Conservation (phyloP, 108 stramenopile genomes). For the Parietichytrium sp. region DNA sequence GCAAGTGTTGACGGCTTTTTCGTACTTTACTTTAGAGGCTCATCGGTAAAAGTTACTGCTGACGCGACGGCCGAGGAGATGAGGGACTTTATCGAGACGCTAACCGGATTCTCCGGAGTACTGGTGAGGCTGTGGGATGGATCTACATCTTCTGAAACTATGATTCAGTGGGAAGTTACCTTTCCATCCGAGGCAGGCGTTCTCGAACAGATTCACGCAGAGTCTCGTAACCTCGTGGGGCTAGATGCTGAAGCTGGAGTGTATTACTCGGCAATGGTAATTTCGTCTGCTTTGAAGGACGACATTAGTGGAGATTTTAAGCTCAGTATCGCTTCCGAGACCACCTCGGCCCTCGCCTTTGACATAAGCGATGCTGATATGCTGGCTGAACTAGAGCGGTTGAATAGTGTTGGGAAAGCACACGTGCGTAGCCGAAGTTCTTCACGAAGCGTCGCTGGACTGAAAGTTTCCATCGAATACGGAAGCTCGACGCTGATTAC, state of each 20-base stretch:
- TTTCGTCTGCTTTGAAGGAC: conserved; percentile 30
- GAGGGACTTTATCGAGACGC: background rate
- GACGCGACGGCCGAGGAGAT: conserved; percentile 19
- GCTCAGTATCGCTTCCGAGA: conserved; percentile 43
- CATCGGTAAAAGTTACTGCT: background rate
- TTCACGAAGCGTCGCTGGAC: background rate
- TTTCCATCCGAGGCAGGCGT: conserved; percentile 43
- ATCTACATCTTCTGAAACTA: background rate
- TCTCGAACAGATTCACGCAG: conserved; percentile 38
- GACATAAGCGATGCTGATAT: conserved; percentile 36
- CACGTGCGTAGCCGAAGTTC: no score
- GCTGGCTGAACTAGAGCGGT: conserved; percentile 39
- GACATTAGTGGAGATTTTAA: conserved; percentile 48
- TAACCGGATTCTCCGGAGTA: conserved; percentile 38
- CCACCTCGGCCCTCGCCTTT: conserved; percentile 33
- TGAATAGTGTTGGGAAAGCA: conserved; percentile 45
- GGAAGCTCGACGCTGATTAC: conserved; percentile 17
- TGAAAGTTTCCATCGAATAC: background rate
- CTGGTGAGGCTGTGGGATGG: conserved; percentile 33
- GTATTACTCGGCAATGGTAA: conserved; percentile 46
- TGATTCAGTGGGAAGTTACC: conserved; percentile 49
- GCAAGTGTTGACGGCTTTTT: conserved; percentile 40
- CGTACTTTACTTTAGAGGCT: conserved; percentile 40
- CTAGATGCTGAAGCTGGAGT: conserved; percentile 41
- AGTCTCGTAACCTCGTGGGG: conserved; percentile 44